Base-by-base conservation (phyloP, 805 yeast species). In the Saccharomycopsis sp. region DNA sequence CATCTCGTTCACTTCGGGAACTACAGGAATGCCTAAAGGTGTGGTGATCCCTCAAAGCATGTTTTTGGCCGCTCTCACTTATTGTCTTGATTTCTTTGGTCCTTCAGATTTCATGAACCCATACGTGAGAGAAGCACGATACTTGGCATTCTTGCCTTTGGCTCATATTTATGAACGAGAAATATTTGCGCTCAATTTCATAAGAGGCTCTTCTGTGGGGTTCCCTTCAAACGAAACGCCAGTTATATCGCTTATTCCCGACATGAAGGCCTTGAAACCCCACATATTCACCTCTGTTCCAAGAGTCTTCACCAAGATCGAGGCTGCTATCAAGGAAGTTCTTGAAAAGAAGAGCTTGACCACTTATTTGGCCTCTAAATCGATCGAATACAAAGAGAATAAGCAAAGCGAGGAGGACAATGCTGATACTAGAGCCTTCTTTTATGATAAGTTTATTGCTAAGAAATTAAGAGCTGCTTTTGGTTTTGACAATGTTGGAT, bases 1-100 rank as follows among this genome's bases (percentile, higher is more conserved):
- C 17, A 79, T 86, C 53, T 81, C 86, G 5, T 86, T 85, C 68
- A 86, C 92, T 1, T 83, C 89, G 0, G 92, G 92, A 35, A 86
- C 92, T 1, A 85, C 91, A 0, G 90, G 90, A 17, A 70, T 78
- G 17, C 92, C 92, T 53, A 86, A 86, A 70, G 92, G 92, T 56
- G 91, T 83, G 17, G 80, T 78, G 22, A 64, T 76, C 20, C 69
- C 80, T 7, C 85, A 83, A 47, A 64, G 65, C 2, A 76, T 73
- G 65, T 75, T 78, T 7, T 69, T 75, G 22, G 74, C 82, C 2
- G 71, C 72, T 2, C 74, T 82, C 19, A 57, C 64, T 2, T 65
- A 64, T 24, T 65, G 61, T 19, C 64, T 55, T 20, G 59, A 38
- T 3, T 61, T 25, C 53, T 63, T 55, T 25, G 7, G 5, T 3